phyloP scores from a whole-genome alignment of 192 early-diverging fungal species.

The Thamnidium elegans region DNA sequence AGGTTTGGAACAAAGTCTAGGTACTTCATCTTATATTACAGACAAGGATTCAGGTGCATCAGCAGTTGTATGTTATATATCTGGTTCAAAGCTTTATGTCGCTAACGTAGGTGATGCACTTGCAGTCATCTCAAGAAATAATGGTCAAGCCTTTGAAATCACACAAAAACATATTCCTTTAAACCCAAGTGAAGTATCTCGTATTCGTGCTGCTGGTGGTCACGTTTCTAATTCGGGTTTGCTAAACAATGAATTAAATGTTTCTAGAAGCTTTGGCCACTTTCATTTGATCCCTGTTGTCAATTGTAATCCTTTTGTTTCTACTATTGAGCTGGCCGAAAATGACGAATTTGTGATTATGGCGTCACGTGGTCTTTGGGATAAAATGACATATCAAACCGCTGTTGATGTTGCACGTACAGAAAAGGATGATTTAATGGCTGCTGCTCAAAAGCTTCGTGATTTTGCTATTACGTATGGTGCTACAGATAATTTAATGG shows the following conservation, averaged over 20 bases:
- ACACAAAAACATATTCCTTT: slow-evolving; percentile 71
- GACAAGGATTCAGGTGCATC: slow-evolving; percentile 64
- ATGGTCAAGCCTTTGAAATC: slow-evolving; percentile 63
- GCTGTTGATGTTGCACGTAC: slow-evolving; percentile 84
- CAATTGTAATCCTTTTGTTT: slow-evolving; percentile 82
- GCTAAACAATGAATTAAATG: slow-evolving; percentile 71
- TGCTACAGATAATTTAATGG: slow-evolving; percentile 73
- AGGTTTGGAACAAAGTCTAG: slow-evolving; percentile 77
- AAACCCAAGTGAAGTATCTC: slow-evolving; percentile 62
- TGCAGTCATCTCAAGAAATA: slow-evolving; percentile 70
- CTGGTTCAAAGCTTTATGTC: slow-evolving; percentile 73
- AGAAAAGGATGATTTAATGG: slow-evolving; percentile 69
- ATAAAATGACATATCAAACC: slow-evolving; percentile 73
- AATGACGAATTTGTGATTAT: slow-evolving; percentile 80
- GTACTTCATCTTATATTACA: slow-evolving; percentile 26
- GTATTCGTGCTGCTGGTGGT: slow-evolving; percentile 79
- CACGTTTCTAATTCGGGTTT: slow-evolving; percentile 72
- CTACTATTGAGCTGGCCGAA: slow-evolving; percentile 67
- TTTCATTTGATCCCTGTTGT: slow-evolving; percentile 78
- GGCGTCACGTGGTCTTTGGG: slow-evolving; percentile 74
- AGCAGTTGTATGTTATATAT: slow-evolving; percentile 76
- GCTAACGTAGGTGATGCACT: slow-evolving; percentile 86
- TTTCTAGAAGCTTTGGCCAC: slow-evolving; percentile 84
- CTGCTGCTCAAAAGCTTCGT: slow-evolving; percentile 76
- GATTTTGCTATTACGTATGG: slow-evolving; percentile 86